Base-by-base conservation (phyloP, 2,329 filamentous ascomycete species). In the Aspergillus aculeatinus region DNA sequence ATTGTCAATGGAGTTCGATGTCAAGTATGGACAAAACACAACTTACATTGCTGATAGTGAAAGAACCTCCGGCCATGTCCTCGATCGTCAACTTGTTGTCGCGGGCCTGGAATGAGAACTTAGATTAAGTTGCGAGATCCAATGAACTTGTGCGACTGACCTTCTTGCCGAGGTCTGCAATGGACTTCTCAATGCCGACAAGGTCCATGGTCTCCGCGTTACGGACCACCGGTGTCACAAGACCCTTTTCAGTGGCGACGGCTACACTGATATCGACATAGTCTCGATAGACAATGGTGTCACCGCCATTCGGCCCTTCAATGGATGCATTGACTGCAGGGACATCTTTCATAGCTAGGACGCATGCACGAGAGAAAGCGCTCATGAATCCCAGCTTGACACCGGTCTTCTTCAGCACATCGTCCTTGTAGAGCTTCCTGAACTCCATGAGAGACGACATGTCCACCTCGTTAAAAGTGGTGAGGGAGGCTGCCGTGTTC, bases 341-440 rank as follows among this genome's bases (percentile, higher is more conserved):
- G n/a, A 98, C 82, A 65, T 98, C 93, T 72, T 89, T 90, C 91
- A 97, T 96, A 60, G 95, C 95, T 61, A 98, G 82, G 49, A 96
- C 87, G 69, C 87, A 91, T 51, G 95, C 95, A 65, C 90, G 90
- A 4, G 94, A 91, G 80, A 99, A 99, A 58, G 94, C 94, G 76
- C 92, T 95, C 94, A 99, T 98, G 83, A 98, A 99, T n/a, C 95
- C 95, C 57, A 99, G 89, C 83, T 98, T 99, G 60, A 98, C 90
- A 49, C 93, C 94, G 10, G 91, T 95, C 83, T 94, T 96, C 85
- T 98, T 96, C 60, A 98, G 82, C 23, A 97, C 82, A 61, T 96
- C 93, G 61, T 98, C 94, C 83, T 98, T 98, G 85, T 98, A 98
- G 51, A 92, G 83, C 79, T 96, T 97, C 69, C 95, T 90, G 82